These are phyloP conservation scores for Trichomonas tenax DNA, from an alignment of 208 protist genomes.

Conservation along the genomic window DNA sequence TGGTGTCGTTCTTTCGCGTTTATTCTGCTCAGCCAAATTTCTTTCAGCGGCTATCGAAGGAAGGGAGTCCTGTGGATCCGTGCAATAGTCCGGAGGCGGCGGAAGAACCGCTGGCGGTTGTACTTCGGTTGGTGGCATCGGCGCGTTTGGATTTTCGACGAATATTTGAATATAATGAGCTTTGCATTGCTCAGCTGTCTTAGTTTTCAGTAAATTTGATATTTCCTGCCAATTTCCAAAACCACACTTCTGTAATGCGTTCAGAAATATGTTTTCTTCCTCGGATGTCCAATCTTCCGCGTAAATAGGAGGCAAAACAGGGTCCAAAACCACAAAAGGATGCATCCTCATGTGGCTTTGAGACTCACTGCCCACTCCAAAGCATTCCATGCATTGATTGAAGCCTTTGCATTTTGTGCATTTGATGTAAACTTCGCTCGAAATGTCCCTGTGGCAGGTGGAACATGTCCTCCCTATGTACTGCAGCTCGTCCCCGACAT, in stretches of 20 bases:
- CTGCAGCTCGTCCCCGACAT: not conserved
- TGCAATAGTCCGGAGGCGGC: not conserved
- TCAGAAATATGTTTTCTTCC: not conserved
- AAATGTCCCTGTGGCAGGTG: not conserved
- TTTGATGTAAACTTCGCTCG: not conserved
- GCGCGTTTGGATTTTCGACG: not conserved
- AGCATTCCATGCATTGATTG: not conserved
- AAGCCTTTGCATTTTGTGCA: not conserved
- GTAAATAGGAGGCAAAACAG: not conserved
- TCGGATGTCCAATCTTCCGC: not conserved
- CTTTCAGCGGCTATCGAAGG: not conserved
- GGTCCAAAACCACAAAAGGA: not conserved
- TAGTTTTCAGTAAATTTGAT: not conserved
- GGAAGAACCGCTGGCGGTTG: not conserved
- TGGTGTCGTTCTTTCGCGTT: not conserved
- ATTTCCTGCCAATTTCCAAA: conserved; percentile 9
- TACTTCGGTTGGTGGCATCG: not conserved
- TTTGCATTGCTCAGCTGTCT: not conserved
- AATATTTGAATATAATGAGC: not conserved
- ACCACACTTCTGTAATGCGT: not conserved
- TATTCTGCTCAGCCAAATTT: not conserved
- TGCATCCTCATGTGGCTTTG: not conserved
- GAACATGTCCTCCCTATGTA: not conserved
- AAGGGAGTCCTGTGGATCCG: not conserved
- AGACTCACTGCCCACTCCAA: too few species aligned